phyloP scores from a whole-genome alignment of 805 yeast genomes.

The Candida awuae region DNA sequence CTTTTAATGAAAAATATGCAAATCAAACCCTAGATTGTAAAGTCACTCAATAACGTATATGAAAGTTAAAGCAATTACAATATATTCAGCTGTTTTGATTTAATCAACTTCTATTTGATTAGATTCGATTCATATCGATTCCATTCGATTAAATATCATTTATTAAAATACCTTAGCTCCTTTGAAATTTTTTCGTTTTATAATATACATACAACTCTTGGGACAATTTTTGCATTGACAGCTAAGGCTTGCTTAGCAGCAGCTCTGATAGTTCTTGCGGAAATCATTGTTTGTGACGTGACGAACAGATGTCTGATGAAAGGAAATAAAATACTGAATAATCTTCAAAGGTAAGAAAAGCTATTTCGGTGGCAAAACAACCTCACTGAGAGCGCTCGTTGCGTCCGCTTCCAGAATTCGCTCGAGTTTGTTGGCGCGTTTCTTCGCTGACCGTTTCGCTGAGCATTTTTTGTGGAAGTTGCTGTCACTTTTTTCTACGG shows the following conservation, averaged over 20 bases:
- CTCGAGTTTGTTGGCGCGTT: no score
- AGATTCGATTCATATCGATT: no score
- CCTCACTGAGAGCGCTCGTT: not conserved
- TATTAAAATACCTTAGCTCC: not conserved
- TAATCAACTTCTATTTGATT: no score
- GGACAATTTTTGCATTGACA: slow-evolving; percentile 40
- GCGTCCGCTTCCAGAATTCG: slow-evolving; percentile 2
- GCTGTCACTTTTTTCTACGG: no score
- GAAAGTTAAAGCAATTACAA: no score
- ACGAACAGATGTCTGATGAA: slow-evolving; percentile 4
- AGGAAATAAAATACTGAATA: not conserved
- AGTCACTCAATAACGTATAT: no score
- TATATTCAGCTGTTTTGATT: no score
- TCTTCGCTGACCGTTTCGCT: not conserved
- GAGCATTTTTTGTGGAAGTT: no score
- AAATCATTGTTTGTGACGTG: slow-evolving; percentile 48
- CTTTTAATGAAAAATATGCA: no score
- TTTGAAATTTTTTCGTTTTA: no score
- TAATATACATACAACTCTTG: slow-evolving; percentile 42
- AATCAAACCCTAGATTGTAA: no score
- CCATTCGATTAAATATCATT: no score
- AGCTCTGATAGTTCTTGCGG: slow-evolving; percentile 80
- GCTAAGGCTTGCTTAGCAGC: slow-evolving; percentile 72
- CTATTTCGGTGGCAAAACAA: not conserved
- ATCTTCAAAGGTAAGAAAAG: slow-evolving; percentile 2